A percentile compares a stretch with the other conserved stretches of the same genome.
Evolutionary conservation across 2,329 filamentous ascomycete genomes (phyloP).

Genomic region (Colletotrichum filicis): DNA sequence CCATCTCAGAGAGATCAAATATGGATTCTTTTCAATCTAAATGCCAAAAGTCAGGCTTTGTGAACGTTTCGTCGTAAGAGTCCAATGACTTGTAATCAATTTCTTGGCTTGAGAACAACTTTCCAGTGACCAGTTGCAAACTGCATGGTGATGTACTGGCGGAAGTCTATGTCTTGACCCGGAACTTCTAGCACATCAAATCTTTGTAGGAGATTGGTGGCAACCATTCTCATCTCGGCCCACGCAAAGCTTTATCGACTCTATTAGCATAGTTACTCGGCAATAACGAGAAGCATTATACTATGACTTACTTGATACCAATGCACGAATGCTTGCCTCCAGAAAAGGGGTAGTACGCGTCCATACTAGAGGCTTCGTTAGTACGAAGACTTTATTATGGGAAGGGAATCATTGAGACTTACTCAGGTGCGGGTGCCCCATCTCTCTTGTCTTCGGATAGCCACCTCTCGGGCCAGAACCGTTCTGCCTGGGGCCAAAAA

Average conservation of each 20-base stretch:
- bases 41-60: neutral
- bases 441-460: slow-evolving; percentile 23
- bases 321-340: slow-evolving; percentile 41
- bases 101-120: slow-evolving; percentile 46
- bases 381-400: no score
- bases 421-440: slow-evolving; percentile 25
- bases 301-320: slow-evolving; percentile 37
- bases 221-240: slow-evolving; percentile 41
- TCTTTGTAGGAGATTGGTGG: slow-evolving; percentile 38
- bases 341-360: slow-evolving; percentile 35
- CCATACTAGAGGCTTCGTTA: slow-evolving; percentile 18
- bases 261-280: neutral
- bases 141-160: slow-evolving; percentile 41
- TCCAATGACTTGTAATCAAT: neutral
- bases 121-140: slow-evolving; percentile 42
- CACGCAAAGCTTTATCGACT: slow-evolving; percentile 36
- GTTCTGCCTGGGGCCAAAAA: slow-evolving; percentile 25
- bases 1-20: accelerated
- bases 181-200: slow-evolving; percentile 39
- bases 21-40: neutral
- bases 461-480: slow-evolving; percentile 33
- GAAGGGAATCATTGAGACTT: neutral
- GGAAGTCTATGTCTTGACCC: slow-evolving; percentile 38
- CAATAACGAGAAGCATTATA: neutral
- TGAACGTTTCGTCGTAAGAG: neutral